Evolutionary conservation across 2,329 filamentous ascomycete species (phyloP), one percentile per base, ranked within the genome.

Genomic region (Colletotrichum cereale): DNA sequence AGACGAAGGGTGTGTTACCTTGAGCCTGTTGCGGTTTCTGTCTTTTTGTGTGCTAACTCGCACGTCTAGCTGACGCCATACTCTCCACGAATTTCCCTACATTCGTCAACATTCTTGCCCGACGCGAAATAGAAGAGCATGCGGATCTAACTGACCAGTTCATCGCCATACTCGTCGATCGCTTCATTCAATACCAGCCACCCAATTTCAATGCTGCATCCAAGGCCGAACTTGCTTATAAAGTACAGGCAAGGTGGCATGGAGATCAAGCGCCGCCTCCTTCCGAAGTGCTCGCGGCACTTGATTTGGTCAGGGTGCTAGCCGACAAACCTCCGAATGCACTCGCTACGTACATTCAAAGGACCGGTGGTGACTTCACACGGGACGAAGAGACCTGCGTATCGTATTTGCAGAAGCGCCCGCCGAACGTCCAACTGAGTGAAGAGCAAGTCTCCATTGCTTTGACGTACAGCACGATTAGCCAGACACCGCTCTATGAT

Each of bases 391-490:
- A 97, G 61, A 86, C 90, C 1, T 91, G 89, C 76, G 77, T 84
- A 38, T 80, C 81, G 6, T 85, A 87, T 73, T 80, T 92, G 52
- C 87, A 89, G 75, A 87, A 82, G 66, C 82, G 86, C 21, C 85
- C 86, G 5, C 81, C 81, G 50, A 85, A 82, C 66, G 79, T 92
- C 66, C 90, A 92, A 74, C 88, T 97, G 67, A 90, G 87, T 70
- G 94, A 97, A 77, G 91, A 94, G 76, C 93, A 97, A 78, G 90
- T 98, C 44, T 93, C 95, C 10, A 90, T 90, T 70, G 93, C 93
- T 7, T 84, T 99, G 68, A 89, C 95, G 12, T 92, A 91, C 74
- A 84, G 87, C 2, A 85, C 86, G 16, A 86, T 91, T 74, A 91
- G 88, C 76, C 86, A 86, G 75, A 88, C 86, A 1, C 86, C 86